These are phyloP conservation scores for Psilocybe sp. DNA, from an alignment of 768 basidiomycete genomes.

Conservation along the genomic window DNA sequence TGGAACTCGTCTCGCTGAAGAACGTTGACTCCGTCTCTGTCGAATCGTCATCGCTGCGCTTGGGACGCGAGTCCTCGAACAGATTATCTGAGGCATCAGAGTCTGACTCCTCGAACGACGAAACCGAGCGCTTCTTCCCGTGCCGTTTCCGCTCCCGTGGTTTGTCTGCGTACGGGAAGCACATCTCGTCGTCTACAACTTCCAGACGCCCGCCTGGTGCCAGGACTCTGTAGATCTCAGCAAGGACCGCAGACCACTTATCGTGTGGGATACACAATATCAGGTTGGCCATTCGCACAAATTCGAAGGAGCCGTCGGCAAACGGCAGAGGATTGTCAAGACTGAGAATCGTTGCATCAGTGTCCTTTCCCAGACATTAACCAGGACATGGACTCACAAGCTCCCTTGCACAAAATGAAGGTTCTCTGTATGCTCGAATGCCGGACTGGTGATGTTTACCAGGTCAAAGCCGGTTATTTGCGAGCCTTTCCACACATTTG, in stretches of 20 bases:
- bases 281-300: slow-evolving; percentile 72
- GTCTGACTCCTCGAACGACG: slow-evolving; percentile 17
- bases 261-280: slow-evolving; percentile 57
- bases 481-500: slow-evolving; percentile 57
- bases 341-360: slow-evolving; percentile 20
- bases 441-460: slow-evolving; percentile 41
- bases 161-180: slow-evolving; percentile 52
- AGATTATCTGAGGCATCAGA: slow-evolving; percentile 13
- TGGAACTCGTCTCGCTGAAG: slow-evolving; percentile 18
- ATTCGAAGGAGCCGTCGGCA: slow-evolving; percentile 59
- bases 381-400: slow-evolving; percentile 48
- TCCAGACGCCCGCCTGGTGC: slow-evolving; percentile 63
- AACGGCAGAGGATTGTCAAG: slow-evolving; percentile 61
- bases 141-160: slow-evolving; percentile 12
- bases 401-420: slow-evolving; percentile 59
- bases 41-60: slow-evolving; percentile 15
- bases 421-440: slow-evolving; percentile 36
- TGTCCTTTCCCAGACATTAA: neutral
- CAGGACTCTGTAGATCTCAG: slow-evolving; percentile 63
- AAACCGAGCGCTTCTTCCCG: slow-evolving; percentile 1
- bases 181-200: slow-evolving; percentile 68
- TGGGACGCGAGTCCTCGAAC: slow-evolving; percentile 25
- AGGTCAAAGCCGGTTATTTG: slow-evolving; percentile 68
- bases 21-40: slow-evolving; percentile 24
- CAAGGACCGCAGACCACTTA: slow-evolving; percentile 57